These are phyloP conservation scores for Stephania cephalantha DNA, from an alignment of 164 flowering plant species.

Conservation along the genomic window DNA sequence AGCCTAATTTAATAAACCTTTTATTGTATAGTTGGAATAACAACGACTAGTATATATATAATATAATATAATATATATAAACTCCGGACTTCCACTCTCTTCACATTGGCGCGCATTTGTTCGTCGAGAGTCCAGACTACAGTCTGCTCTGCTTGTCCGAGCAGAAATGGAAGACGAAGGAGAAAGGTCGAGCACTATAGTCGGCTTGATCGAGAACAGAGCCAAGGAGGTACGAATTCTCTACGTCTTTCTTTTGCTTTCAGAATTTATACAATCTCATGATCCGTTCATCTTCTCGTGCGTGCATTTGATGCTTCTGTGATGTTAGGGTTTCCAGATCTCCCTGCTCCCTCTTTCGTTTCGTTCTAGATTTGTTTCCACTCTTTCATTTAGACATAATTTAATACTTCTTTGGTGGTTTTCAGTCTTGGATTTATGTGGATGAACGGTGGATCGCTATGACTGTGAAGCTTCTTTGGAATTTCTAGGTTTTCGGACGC, in stretches of 20 bases:
- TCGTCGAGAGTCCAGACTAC: neutral
- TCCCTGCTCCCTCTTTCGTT: neutral
- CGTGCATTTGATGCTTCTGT: neutral
- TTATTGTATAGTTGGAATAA: too few relatives aligned
- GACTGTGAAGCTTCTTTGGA: neutral
- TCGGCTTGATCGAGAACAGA: slow-evolving; percentile 84
- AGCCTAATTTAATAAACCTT: too few relatives aligned
- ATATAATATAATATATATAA: too few relatives aligned
- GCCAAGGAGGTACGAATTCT: slow-evolving; percentile 65
- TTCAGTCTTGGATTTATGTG: neutral
- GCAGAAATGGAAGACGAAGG: slow-evolving; percentile 53
- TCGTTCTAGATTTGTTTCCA: neutral
- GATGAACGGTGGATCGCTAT: neutral
- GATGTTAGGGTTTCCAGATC: neutral
- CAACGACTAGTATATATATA: too few relatives aligned
- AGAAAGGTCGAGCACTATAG: slow-evolving; percentile 68
- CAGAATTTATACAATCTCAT: neutral
- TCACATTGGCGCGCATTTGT: neutral
- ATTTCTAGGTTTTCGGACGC: neutral
- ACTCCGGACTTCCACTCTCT: neutral
- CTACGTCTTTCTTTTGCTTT: slow-evolving; percentile 2
- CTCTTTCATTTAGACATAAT: neutral
- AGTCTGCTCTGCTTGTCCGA: neutral
- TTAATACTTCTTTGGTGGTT: neutral
- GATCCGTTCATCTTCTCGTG: neutral